Evolutionary conservation across 305 asterid species (phyloP).

Genomic region (Fraxinus dipetala): DNA sequence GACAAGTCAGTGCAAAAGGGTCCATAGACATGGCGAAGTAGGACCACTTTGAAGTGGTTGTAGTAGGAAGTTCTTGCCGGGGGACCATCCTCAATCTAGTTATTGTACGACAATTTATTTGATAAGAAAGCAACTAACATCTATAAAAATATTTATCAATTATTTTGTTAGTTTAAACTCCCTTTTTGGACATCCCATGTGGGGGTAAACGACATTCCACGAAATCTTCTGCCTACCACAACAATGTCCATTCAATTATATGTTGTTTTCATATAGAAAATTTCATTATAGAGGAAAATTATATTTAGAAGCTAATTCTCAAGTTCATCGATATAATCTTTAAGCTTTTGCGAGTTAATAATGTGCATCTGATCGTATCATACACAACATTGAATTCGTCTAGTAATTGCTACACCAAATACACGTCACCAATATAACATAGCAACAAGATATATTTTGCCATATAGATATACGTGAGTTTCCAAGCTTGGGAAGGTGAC

Average conservation of each 20-base stretch:
- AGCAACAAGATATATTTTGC: neutral
- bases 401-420: neutral
- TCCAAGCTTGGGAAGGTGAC: neutral
- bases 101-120: no score
- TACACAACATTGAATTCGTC: neutral
- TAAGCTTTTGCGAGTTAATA: no score
- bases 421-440: neutral
- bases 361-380: neutral
- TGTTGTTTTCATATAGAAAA: neutral
- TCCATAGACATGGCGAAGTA: neutral
- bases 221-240: neutral
- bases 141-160: neutral
- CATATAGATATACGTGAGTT: neutral
- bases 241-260: slow-evolving; percentile 8
- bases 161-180: neutral
- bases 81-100: no score
- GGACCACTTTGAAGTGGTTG: neutral
- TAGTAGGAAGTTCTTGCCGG: no score
- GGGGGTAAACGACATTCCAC: neutral
- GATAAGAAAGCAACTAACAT: neutral
- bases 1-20: neutral
- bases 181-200: neutral
- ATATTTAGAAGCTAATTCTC: neutral
- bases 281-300: neutral
- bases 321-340: neutral